Percentiles rank a stretch among this genome's conserved stretches.
Evolutionary conservation across 306 rosid species (phyloP).

Genomic region (Oemleria cerasiformis): DNA sequence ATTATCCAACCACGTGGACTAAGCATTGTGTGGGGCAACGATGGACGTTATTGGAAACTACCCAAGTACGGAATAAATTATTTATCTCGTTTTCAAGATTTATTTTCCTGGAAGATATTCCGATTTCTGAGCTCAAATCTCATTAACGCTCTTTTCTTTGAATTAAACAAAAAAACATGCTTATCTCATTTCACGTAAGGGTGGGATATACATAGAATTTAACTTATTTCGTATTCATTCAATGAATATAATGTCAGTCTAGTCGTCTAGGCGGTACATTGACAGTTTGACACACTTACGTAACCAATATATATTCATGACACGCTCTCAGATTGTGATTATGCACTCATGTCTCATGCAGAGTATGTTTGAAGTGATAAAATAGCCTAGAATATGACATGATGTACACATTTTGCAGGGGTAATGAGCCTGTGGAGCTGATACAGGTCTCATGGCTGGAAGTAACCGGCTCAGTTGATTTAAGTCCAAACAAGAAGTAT

Average conservation of each 20-base stretch:
- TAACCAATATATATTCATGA: neutral
- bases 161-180: neutral
- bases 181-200: neutral
- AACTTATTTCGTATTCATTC: too few relatives aligned
- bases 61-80: constrained; percentile 7
- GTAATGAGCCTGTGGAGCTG: constrained; percentile 18
- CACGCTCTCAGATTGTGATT: neutral
- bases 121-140: too few relatives aligned
- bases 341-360: neutral
- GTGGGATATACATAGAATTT: neutral
- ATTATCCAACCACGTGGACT: constrained; percentile 20
- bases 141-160: too few relatives aligned
- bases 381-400: too few relatives aligned
- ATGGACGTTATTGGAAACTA: constrained; percentile 38
- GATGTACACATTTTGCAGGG: neutral
- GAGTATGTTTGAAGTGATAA: too few relatives aligned
- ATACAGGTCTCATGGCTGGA: constrained; percentile 82
- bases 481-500: fast-evolving
- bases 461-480: constrained; percentile 22
- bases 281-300: too few relatives aligned
- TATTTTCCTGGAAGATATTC: too few relatives aligned
- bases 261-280: too few relatives aligned
- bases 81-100: neutral
- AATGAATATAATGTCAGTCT: too few relatives aligned
- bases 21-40: constrained; percentile 44